Evolutionary conservation across 1,284 basidiomycete species (phyloP).

Genomic region (Ceraceosorus guamensis): DNA sequence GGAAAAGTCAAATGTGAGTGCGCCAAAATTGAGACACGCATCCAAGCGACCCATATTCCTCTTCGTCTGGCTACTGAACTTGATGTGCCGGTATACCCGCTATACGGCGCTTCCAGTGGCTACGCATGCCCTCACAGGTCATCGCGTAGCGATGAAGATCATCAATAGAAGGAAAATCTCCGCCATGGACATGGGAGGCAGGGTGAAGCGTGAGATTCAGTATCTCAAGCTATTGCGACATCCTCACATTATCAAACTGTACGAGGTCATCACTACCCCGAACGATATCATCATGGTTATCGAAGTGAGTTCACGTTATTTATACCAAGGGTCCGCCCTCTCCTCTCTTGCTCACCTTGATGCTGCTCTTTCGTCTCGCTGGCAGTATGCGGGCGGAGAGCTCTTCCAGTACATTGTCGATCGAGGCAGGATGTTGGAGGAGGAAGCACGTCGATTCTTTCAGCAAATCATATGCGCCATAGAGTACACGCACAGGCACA

Average conservation of each 20-base stretch:
- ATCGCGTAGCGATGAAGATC: conserved; percentile 95
- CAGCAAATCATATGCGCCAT: conserved; percentile 48
- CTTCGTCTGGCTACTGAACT: too few species aligned
- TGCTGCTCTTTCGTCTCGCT: conserved; percentile 1
- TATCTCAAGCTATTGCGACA: conserved; percentile 45
- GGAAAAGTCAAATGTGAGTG: conserved; percentile 92
- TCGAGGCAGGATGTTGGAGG: conserved; percentile 41
- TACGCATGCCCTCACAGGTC: conserved; percentile 84
- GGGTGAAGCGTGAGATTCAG: conserved; percentile 73
- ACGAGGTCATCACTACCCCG: conserved; percentile 47
- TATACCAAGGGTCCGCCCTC: neutral
- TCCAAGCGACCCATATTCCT: too few species aligned
- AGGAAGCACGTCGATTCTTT: conserved; percentile 44
- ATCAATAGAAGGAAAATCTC: conserved; percentile 91
- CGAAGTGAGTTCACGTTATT: conserved; percentile 16
- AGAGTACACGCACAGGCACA: conserved; percentile 46
- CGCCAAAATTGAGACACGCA: neutral
- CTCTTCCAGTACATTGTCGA: conserved; percentile 48
- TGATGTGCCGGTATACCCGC: too few species aligned
- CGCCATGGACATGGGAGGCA: conserved; percentile 60
- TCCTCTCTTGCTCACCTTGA: neutral
- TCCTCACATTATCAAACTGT: conserved; percentile 48
- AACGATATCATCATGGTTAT: conserved; percentile 48
- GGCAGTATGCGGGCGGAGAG: conserved; percentile 42
- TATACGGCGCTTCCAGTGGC: conserved; percentile 70